Base-by-base conservation (phyloP, 2,329 filamentous ascomycete species). In the Apiospora kogelbergensis region DNA sequence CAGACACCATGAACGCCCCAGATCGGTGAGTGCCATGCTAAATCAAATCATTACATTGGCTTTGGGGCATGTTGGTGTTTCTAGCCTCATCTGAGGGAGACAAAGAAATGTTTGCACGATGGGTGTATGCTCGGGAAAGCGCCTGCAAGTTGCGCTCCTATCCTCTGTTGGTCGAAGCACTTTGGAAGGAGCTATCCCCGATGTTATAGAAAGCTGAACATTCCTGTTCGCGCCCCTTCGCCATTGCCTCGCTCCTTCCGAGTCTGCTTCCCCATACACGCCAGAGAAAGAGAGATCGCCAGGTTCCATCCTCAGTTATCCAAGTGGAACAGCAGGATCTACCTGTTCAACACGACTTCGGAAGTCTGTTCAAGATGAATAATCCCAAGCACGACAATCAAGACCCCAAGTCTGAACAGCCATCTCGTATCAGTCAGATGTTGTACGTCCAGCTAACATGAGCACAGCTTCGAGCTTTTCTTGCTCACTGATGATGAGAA, bases 381-480 rank as follows among this genome's bases (percentile, higher is more conserved):
- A 60, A 60, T 37, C 53, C 53, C 30, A 30, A 33, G 6, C 63
- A 65, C 46, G 67, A 70, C 15, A 57, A 41, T 45, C 26, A 42
- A 69, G 71, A 66, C 63, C 67, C 68, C 48, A 20, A 44, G 70
- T 74, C 71, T 33, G 71, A 53, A 63, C 48, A 46, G 30, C 67
- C 70, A 41, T 30, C 53, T 45, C 1, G 37, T 66, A 37, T 45
- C 30, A 66, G 33, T 20, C 44, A 10, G 44, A 42, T 40, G 45
- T 45, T 26, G n/a, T 22, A 20, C 60, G 41, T 66, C 68, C 72
- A 75, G 68, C 77, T 74, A 70, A 74, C 68, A 66, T 37, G 3
- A 7, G 45, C 33, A 15, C 69, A 98, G 96, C 78, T 97, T 97
- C 84, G 96, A 98, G 85, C 89, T 97, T 65, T 98, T 98, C 84